A percentile compares a stretch with the other conserved stretches of the same genome.
These are phyloP conservation scores for Knufia petricola DNA, from an alignment of 2,329 filamentous ascomycete genomes.

Conservation along the genomic window DNA sequence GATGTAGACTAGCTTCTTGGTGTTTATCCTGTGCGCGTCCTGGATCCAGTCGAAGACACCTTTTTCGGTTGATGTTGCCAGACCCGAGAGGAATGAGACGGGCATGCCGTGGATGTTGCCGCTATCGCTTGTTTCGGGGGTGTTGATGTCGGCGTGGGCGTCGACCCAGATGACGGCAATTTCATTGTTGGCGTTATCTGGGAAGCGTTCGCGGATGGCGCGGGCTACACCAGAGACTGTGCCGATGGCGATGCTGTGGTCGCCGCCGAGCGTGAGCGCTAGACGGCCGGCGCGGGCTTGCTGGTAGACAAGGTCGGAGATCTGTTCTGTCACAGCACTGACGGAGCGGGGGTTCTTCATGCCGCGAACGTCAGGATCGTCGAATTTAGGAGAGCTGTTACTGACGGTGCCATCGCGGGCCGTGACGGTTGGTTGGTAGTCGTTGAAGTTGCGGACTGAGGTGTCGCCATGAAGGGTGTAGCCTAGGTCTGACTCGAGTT, in stretches of 20 bases:
- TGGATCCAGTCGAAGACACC: slow-evolving; percentile 86
- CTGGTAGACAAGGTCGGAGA: slow-evolving; percentile 76
- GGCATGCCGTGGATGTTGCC: slow-evolving; percentile 99
- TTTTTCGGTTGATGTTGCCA: slow-evolving; percentile 64
- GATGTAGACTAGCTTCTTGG: slow-evolving; percentile 91
- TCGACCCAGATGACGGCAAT: slow-evolving; percentile 98
- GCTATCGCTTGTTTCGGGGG: slow-evolving; percentile 76
- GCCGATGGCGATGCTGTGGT: slow-evolving; percentile 94
- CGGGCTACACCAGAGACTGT: slow-evolving; percentile 80
- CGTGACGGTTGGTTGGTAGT: slow-evolving; percentile 46
- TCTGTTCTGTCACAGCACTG: slow-evolving; percentile 69
- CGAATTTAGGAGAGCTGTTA: slow-evolving; percentile 55
- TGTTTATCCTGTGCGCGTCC: slow-evolving; percentile 49
- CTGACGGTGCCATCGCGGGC: slow-evolving; percentile 80
- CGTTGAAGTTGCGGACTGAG: slow-evolving; percentile 69
- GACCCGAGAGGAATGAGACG: slow-evolving; percentile 77
- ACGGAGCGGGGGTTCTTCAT: slow-evolving; percentile 93
- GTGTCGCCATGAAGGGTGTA: slow-evolving; percentile 82
- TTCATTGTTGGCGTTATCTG: slow-evolving; percentile 47
- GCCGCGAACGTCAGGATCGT: slow-evolving; percentile 49
- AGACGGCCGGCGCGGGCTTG: slow-evolving; percentile 76
- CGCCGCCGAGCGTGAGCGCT: slow-evolving; percentile 86
- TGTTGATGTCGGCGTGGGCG: slow-evolving; percentile 96
- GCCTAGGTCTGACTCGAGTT: slow-evolving; percentile 74
- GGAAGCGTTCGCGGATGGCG: slow-evolving; percentile 73